phyloP scores from a whole-genome alignment of 352 stramenopile species.

The Elongisporangium prolatum region DNA sequence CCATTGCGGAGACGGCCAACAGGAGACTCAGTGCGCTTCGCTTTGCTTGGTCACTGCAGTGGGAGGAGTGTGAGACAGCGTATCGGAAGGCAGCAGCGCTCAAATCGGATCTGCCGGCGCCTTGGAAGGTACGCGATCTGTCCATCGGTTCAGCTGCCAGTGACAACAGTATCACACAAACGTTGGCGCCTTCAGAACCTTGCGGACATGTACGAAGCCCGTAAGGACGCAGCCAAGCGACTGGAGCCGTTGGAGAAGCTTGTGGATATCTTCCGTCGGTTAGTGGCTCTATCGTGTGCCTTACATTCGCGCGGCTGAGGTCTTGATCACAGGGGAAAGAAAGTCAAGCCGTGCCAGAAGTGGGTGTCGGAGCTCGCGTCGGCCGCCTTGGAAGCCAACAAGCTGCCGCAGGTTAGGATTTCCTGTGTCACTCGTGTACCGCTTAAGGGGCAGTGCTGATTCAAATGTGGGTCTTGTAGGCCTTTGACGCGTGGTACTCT shows the following conservation, averaged over 20 bases:
- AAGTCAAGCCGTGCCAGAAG: conserved; percentile 77
- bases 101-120: conserved; percentile 65
- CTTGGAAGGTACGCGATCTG: conserved; percentile 61
- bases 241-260: conserved; percentile 72
- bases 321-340: conserved; percentile 44
- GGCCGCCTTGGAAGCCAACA: conserved; percentile 47
- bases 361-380: conserved; percentile 62
- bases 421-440: not conserved
- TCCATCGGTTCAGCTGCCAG: not conserved
- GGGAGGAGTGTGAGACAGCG: conserved; percentile 62
- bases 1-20: too few species aligned
- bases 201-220: conserved; percentile 64
- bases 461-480: conserved; percentile 19
- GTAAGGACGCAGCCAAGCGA: conserved; percentile 47
- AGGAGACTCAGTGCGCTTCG: not conserved
- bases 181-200: conserved; percentile 43
- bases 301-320: conserved; percentile 1
- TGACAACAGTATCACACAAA: not conserved
- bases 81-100: conserved; percentile 59
- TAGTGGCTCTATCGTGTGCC: not conserved
- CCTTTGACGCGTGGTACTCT: conserved; percentile 72
- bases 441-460: not conserved
- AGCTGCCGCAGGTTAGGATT: conserved; percentile 31
- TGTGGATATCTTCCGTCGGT: conserved; percentile 64
- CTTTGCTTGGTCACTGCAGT: conserved; percentile 25